These are phyloP conservation scores for Raffaelea albimanens DNA, from an alignment of 2,329 filamentous ascomycete genomes.

Conservation along the genomic window DNA sequence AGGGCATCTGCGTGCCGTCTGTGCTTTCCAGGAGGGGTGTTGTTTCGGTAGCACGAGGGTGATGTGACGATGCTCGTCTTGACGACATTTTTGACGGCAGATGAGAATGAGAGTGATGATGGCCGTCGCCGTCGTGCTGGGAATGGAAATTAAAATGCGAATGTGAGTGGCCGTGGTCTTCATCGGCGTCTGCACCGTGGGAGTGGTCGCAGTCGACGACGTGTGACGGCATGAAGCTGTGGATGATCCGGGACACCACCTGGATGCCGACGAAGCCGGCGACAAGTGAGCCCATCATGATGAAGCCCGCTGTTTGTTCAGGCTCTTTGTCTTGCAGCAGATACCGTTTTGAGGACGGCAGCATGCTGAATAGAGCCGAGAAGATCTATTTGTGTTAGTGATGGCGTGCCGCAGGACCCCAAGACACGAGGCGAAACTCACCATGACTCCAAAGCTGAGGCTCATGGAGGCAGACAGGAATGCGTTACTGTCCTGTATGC, in stretches of 20 bases:
- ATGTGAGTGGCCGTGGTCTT: constrained; percentile 20
- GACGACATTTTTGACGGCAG: background rate
- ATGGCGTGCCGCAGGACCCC: too few species aligned
- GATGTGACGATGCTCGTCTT: background rate
- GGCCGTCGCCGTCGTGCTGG: background rate
- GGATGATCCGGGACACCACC: constrained; percentile 59
- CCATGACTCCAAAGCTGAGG: constrained; percentile 94
- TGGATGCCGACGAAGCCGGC: constrained; percentile 69
- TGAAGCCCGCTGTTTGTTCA: constrained; percentile 56
- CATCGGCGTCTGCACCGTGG: constrained; percentile 45
- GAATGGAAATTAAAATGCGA: background rate
- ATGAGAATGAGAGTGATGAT: background rate
- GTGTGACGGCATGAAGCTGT: constrained; percentile 66
- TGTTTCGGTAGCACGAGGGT: constrained; percentile 26
- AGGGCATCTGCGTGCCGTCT: constrained; percentile 13
- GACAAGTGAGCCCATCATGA: constrained; percentile 61
- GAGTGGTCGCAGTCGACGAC: constrained; percentile 73
- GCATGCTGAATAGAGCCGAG: constrained; percentile 85
- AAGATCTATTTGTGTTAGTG: constrained; percentile 55
- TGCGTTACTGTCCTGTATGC: constrained; percentile 77
- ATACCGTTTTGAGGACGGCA: constrained; percentile 76
- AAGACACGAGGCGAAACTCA: too few species aligned
- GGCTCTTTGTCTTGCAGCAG: constrained; percentile 59
- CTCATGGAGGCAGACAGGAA: constrained; percentile 86
- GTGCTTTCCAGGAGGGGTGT: constrained; percentile 35